Conservation (phyloP, 306 rosid species). For the Rubus parviflorus region DNA sequence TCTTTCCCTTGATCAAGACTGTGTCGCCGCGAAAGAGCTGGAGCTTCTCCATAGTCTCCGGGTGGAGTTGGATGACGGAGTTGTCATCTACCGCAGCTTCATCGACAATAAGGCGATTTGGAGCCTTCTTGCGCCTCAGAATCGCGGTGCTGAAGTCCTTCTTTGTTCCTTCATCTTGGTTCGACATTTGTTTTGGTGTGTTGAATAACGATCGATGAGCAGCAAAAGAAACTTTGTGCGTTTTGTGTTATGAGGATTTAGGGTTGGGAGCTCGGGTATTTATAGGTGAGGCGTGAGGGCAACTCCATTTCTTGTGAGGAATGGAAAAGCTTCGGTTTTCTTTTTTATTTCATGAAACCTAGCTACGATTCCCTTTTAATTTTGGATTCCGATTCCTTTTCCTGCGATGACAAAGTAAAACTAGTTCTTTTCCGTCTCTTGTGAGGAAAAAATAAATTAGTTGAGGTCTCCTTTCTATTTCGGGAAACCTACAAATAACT, state of each 20-base stretch:
- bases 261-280: background rate
- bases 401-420: too few relatives aligned
- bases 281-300: background rate
- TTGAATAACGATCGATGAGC: too few relatives aligned
- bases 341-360: too few relatives aligned
- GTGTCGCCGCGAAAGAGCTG: slow-evolving; percentile 76
- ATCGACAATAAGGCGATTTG: slow-evolving; percentile 71
- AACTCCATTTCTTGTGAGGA: background rate
- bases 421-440: too few relatives aligned
- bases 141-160: slow-evolving; percentile 70
- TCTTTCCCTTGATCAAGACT: slow-evolving; percentile 57
- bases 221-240: background rate
- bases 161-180: slow-evolving; percentile 43
- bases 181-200: background rate
- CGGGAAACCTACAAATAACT: background rate
- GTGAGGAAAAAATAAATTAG: background rate
- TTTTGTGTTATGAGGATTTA: background rate
- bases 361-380: background rate
- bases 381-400: background rate
- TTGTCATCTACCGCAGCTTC: slow-evolving; percentile 72
- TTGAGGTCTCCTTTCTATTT: background rate
- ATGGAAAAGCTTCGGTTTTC: background rate
- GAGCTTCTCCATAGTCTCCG: slow-evolving; percentile 67
- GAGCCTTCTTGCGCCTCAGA: slow-evolving; percentile 69
- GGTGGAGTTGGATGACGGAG: slow-evolving; percentile 62